phyloP scores from a whole-genome alignment of 345 rosid genomes.

The Citrus sinensis region DNA sequence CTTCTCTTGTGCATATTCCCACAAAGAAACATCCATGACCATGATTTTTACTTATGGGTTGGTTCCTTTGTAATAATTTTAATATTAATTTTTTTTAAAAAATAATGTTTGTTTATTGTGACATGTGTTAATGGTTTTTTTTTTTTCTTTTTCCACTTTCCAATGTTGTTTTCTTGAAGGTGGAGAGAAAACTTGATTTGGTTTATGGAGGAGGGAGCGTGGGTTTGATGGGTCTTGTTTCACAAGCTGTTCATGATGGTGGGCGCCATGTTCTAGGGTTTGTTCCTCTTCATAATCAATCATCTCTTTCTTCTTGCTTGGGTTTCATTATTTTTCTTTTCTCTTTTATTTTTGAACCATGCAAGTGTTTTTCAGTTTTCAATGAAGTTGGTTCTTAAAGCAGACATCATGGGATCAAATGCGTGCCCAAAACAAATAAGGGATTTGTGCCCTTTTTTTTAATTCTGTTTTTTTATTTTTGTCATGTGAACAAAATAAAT shows the following conservation, averaged over 20 bases:
- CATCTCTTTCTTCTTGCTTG: background rate
- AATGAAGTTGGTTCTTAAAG: conserved; percentile 17
- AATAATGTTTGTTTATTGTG: conserved; percentile 23
- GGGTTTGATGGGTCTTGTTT: conserved; percentile 97
- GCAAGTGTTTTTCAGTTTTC: conserved; percentile 20
- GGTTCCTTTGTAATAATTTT: too few relatives aligned
- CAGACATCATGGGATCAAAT: conserved; percentile 54
- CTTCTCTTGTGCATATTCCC: conserved; percentile 19
- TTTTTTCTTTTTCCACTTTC: conserved; percentile 16
- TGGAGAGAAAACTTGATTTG: conserved; percentile 91
- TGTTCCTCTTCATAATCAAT: conserved; percentile 24
- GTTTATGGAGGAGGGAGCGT: conserved; percentile 98
- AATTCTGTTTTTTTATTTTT: background rate
- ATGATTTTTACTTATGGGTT: conserved; percentile 32
- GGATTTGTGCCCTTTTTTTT: conserved; percentile 4
- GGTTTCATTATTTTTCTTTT: background rate
- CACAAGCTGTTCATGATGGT: conserved; percentile 98
- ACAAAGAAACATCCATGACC: background rate
- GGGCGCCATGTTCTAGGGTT: conserved; percentile 99
- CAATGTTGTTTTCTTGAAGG: conserved; percentile 44
- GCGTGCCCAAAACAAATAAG: conserved; percentile 14
- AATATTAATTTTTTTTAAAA: too few relatives aligned
- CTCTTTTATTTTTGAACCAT: conserved; percentile 8
- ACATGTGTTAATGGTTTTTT: conserved; percentile 36
- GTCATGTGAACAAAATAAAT: background rate